Evolutionary conservation across 345 rosid species (phyloP).

Genomic region (Jatropha curcas): DNA sequence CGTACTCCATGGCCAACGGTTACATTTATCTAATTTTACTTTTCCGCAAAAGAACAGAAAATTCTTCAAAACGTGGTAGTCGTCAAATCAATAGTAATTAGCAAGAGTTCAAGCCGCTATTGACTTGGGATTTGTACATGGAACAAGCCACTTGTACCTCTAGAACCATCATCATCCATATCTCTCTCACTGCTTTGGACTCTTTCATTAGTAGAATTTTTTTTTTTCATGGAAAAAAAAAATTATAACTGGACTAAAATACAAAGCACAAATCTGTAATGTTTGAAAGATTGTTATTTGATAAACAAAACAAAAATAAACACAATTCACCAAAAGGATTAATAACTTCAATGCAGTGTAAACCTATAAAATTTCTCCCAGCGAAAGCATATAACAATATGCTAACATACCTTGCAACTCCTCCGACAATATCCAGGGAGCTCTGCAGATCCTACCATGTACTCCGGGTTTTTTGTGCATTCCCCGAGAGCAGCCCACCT

Average conservation of each 20-base stretch:
- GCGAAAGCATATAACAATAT: neutral
- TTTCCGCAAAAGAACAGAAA: no score
- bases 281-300: neutral
- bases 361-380: conserved; percentile 23
- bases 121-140: neutral
- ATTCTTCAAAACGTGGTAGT: neutral
- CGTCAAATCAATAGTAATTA: neutral
- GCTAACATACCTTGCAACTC: conserved; percentile 83
- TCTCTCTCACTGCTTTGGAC: neutral
- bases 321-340: neutral
- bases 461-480: conserved; percentile 77
- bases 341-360: neutral
- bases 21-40: no score
- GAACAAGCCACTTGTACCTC: no score
- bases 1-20: no score
- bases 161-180: neutral
- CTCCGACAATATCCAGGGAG: conserved; percentile 85
- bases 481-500: conserved; percentile 95
- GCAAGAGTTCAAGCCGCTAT: neutral
- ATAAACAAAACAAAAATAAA: neutral
- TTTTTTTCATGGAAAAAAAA: no score
- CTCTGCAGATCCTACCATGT: conserved; percentile 75
- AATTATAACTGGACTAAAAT: neutral
- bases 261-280: neutral
- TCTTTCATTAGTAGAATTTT: no score